Conservation (phyloP, 331 rosid species). For the Malus hybrid region DNA sequence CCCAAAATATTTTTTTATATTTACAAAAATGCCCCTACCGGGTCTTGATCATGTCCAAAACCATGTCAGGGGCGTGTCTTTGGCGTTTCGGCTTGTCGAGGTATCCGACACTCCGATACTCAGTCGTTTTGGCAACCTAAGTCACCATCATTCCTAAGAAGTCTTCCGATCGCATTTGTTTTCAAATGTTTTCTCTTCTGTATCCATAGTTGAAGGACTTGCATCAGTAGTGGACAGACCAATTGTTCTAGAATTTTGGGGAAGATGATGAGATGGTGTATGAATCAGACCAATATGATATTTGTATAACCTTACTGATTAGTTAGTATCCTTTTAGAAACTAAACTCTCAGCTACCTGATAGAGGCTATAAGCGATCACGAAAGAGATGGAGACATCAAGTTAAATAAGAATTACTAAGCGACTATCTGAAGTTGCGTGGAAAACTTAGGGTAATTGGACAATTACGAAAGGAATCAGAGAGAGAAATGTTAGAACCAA, state of each 20-base stretch:
- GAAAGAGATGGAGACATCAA: conserved; percentile 37
- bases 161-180: conserved; percentile 44
- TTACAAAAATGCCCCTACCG: too few species aligned
- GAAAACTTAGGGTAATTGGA: conserved; percentile 63
- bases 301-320: not conserved
- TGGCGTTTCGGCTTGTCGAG: too few species aligned
- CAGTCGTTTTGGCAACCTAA: too few species aligned
- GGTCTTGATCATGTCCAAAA: too few species aligned
- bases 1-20: too few species aligned
- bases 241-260: not conserved
- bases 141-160: conserved; percentile 43
- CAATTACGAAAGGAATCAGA: conserved; percentile 51
- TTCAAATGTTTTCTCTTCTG: conserved; percentile 58
- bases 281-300: not conserved
- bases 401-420: conserved; percentile 57
- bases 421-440: conserved; percentile 46
- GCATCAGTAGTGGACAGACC: conserved; percentile 8
- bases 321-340: not conserved
- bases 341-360: conserved; percentile 35
- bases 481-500: conserved; percentile 16
- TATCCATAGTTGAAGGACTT: conserved; percentile 72
- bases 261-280: not conserved
- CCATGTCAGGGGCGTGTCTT: too few species aligned
- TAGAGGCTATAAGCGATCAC: conserved; percentile 50
- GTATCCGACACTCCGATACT: too few species aligned